phyloP scores from a whole-genome alignment of 2,329 filamentous ascomycete species.

The Pyrenochaeta sp. region DNA sequence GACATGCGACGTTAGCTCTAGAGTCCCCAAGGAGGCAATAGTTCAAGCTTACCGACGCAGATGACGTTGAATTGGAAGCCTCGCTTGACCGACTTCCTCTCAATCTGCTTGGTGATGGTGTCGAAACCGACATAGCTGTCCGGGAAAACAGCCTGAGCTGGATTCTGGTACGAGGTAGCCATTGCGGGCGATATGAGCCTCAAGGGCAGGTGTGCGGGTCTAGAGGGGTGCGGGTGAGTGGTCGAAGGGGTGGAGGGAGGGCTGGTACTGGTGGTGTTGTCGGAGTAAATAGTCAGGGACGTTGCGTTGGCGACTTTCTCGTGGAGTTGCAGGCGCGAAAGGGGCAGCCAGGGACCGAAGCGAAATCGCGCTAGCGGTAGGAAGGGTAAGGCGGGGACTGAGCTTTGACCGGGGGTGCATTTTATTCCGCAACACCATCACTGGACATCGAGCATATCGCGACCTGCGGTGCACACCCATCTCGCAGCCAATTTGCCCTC shows the following conservation, averaged over 20 bases:
- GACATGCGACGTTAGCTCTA: slow-evolving; percentile 12
- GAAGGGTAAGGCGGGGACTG: slow-evolving; percentile 36
- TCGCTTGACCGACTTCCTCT: slow-evolving; percentile 99
- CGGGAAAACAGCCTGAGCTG: slow-evolving; percentile 74
- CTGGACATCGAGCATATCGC: slow-evolving; percentile 14
- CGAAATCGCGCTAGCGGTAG: slow-evolving; percentile 44
- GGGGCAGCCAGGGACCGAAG: slow-evolving; percentile 48
- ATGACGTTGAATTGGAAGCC: slow-evolving; percentile 99
- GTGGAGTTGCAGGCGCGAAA: slow-evolving; percentile 49
- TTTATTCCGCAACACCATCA: slow-evolving; percentile 42
- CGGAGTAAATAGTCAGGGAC: slow-evolving; percentile 42
- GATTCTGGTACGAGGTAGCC: slow-evolving; percentile 73
- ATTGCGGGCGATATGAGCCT: slow-evolving; percentile 55
- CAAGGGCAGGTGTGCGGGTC: slow-evolving; percentile 21
- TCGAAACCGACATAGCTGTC: slow-evolving; percentile 99
- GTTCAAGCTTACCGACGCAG: slow-evolving; percentile 83
- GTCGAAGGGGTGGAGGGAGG: slow-evolving; percentile 21
- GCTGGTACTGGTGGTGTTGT: slow-evolving; percentile 26
- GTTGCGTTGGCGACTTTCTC: slow-evolving; percentile 49
- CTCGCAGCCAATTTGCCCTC: slow-evolving; percentile 7
- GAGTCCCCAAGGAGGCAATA: neutral
- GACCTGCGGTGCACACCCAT: slow-evolving; percentile 8
- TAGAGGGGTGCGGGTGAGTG: slow-evolving; percentile 17
- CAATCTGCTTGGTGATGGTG: slow-evolving; percentile 99
- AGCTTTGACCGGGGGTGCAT: slow-evolving; percentile 36